phyloP scores from a whole-genome alignment of 345 rosid genomes.

The Rhizophora apiculata region DNA sequence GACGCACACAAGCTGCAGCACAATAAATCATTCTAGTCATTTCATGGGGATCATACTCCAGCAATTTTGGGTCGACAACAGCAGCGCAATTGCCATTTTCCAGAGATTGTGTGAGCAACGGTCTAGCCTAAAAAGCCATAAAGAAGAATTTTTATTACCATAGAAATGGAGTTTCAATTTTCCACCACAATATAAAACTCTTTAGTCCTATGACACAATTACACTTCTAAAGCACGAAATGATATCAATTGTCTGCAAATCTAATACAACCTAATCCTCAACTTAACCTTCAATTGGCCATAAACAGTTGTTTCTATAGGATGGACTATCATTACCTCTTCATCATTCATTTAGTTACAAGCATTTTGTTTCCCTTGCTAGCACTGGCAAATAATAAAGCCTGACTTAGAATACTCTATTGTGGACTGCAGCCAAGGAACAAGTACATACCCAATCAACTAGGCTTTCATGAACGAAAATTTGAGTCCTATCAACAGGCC shows the following conservation, averaged over 20 bases:
- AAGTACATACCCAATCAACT: constrained; percentile 27
- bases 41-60: constrained; percentile 17
- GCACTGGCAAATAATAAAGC: too few relatives aligned
- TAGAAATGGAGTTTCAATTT: neutral
- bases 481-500: constrained; percentile 27
- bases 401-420: neutral
- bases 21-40: constrained; percentile 16
- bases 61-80: constrained; percentile 22
- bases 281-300: neutral
- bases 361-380: too few relatives aligned
- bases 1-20: constrained; percentile 24
- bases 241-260: neutral
- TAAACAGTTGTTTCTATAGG: neutral
- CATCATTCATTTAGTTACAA: too few relatives aligned
- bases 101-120: constrained; percentile 37
- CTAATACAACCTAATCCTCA: neutral
- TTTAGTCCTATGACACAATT: neutral
- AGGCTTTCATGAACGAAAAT: constrained; percentile 20
- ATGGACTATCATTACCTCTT: too few relatives aligned
- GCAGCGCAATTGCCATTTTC: constrained; percentile 45
- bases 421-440: neutral
- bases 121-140: constrained; percentile 28
- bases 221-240: neutral
- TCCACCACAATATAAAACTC: neutral
- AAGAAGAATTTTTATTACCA: constrained; percentile 11